Percentiles rank a stretch among this genome's conserved stretches.
phyloP scores from a whole-genome alignment of 371 early-diverging fungal species.

The Syncephalastrum racemosum region DNA sequence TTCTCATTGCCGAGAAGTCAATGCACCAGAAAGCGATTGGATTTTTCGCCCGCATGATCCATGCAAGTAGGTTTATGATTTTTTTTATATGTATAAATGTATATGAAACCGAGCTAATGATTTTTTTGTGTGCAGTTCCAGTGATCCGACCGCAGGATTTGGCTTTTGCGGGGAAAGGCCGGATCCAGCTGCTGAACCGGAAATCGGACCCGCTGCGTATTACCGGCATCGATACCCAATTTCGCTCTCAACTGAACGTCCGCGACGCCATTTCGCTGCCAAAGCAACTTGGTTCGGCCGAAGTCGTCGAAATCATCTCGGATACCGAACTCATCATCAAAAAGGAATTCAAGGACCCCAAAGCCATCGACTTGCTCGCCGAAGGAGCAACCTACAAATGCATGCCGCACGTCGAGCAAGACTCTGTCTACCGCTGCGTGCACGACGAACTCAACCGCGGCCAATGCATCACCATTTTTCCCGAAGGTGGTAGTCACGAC shows the following conservation, averaged over 20 bases:
- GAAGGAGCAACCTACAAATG: conserved; percentile 75
- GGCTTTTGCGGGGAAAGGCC: conserved; percentile 66
- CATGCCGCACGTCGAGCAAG: conserved; percentile 89
- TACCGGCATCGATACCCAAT: conserved; percentile 65
- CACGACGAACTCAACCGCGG: conserved; percentile 76
- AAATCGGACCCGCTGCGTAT: conserved; percentile 63
- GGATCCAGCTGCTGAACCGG: conserved; percentile 60
- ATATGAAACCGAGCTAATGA: not conserved
- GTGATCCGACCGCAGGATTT: conserved; percentile 89
- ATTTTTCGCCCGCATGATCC: conserved; percentile 68
- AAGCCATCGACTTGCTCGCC: conserved; percentile 61
- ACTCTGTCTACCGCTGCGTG: conserved; percentile 80
- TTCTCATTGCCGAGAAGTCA: conserved; percentile 85
- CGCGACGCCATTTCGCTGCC: conserved; percentile 60
- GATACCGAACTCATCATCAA: conserved; percentile 73
- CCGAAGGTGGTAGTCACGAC: conserved; percentile 98
- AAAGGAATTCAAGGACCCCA: conserved; percentile 65
- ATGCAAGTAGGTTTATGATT: conserved; percentile 59
- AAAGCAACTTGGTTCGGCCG: conserved; percentile 53
- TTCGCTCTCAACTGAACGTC: conserved; percentile 62
- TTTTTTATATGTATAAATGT: not conserved
- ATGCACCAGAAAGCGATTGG: conserved; percentile 87
- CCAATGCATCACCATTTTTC: conserved; percentile 94
- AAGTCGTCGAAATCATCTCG: conserved; percentile 70
- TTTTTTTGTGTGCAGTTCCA: conserved; percentile 57